A percentile compares a stretch with the other conserved stretches of the same genome.
These are phyloP conservation scores for Apiospora phragmitis DNA, from an alignment of 2,329 filamentous ascomycete species.

Conservation along the genomic window DNA sequence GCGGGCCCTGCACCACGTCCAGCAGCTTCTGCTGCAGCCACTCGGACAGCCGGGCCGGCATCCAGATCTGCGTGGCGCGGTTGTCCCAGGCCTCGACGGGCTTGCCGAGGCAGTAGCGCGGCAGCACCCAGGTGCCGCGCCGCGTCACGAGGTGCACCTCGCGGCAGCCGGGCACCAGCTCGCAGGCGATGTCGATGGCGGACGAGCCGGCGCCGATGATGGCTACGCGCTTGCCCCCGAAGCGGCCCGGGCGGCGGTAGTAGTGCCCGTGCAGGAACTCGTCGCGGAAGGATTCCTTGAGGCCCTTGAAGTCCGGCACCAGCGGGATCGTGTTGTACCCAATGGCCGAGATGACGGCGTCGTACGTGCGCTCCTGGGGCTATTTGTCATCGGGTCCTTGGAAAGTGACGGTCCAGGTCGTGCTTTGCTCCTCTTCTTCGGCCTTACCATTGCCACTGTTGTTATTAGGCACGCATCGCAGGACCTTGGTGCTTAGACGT, in stretches of 20 bases:
- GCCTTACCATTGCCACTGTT: conserved; percentile 18
- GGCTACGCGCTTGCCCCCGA: conserved; percentile 37
- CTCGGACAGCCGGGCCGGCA: conserved; percentile 27
- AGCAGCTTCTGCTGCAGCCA: conserved; percentile 33
- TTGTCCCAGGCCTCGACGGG: conserved; percentile 36
- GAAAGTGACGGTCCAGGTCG: conserved; percentile 30
- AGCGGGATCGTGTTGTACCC: conserved; percentile 34
- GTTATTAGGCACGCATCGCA: conserved; percentile 28
- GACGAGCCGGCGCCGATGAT: conserved; percentile 39
- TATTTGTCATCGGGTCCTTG: conserved; percentile 17
- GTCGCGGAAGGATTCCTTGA: conserved; percentile 32
- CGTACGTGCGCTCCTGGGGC: conserved; percentile 28
- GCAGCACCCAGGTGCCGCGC: conserved; percentile 39
- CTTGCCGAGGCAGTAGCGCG: conserved; percentile 38
- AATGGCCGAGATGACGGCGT: conserved; percentile 37
- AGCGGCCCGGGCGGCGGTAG: conserved; percentile 35
- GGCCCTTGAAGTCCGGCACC: conserved; percentile 31
- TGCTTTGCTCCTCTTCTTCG: not conserved
- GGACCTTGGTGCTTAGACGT: conserved; percentile 32
- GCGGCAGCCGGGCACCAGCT: conserved; percentile 34
- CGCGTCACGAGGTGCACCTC: conserved; percentile 38
- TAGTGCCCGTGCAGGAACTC: conserved; percentile 38
- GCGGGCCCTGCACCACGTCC: conserved; percentile 24
- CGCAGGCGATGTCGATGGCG: conserved; percentile 40
- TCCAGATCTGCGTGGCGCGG: conserved; percentile 30